Percentiles rank a stretch among this genome's conserved stretches.
These are phyloP conservation scores for Pseudogymnoascus sp. DNA, from an alignment of 2,329 filamentous ascomycete genomes.

Conservation along the genomic window DNA sequence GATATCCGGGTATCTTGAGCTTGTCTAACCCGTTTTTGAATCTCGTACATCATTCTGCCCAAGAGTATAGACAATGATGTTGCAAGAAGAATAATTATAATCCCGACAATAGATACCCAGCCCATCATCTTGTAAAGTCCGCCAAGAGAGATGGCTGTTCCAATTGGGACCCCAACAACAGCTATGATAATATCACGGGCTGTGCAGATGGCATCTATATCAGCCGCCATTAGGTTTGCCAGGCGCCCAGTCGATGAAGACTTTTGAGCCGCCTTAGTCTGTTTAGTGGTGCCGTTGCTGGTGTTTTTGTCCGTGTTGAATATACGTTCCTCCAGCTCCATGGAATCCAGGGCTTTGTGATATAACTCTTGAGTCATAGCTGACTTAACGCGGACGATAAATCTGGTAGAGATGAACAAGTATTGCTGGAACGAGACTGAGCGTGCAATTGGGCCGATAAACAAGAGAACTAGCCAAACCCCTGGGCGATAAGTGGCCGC, in stretches of 20 bases:
- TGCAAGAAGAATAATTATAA: conserved; percentile 38
- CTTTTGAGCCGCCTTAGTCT: conserved; percentile 41
- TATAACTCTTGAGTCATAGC: conserved; percentile 37
- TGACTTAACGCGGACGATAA: conserved; percentile 48
- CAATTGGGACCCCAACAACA: conserved; percentile 37
- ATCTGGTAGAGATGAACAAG: conserved; percentile 48
- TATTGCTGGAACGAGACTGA: conserved; percentile 49
- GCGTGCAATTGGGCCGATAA: conserved; percentile 40
- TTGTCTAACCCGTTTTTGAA: conserved; percentile 44
- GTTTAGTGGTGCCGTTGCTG: too few species aligned
- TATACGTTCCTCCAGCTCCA: too few species aligned
- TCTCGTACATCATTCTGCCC: conserved; percentile 41
- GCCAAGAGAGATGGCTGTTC: conserved; percentile 40
- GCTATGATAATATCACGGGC: conserved; percentile 45
- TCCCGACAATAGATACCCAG: conserved; percentile 48
- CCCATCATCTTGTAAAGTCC: conserved; percentile 49
- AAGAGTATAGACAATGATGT: conserved; percentile 44
- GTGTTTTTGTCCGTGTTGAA: too few species aligned
- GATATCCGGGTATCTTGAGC: conserved; percentile 51
- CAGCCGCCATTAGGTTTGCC: conserved; percentile 51
- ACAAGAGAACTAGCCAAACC: conserved; percentile 47
- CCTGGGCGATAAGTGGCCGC: conserved; percentile 40
- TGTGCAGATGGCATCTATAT: conserved; percentile 46
- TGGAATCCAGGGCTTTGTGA: too few species aligned
- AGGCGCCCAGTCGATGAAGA: conserved; percentile 43